These are phyloP conservation scores for Saitozyma podzolica DNA, from an alignment of 768 basidiomycete genomes.

Conservation along the genomic window DNA sequence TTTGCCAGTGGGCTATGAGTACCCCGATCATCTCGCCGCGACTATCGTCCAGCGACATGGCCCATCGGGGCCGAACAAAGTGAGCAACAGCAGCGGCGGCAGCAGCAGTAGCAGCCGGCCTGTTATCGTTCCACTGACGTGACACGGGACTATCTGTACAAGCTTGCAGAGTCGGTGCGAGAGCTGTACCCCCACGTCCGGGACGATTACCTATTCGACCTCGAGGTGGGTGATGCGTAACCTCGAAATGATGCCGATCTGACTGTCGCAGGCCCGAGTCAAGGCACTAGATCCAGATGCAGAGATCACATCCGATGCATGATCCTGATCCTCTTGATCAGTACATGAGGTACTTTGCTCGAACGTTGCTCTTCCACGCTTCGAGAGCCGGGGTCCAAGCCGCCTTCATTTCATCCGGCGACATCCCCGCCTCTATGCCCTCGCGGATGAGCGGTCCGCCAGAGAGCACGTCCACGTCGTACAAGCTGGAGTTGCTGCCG, in stretches of 20 bases:
- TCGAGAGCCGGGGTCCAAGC: not conserved
- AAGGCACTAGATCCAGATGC: too few species aligned
- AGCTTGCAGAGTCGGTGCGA: conserved; percentile 71
- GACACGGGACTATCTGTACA: conserved; percentile 78
- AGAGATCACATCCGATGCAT: too few species aligned
- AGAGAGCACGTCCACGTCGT: not conserved
- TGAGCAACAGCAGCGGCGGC: conserved; percentile 37
- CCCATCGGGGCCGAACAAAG: conserved; percentile 89
- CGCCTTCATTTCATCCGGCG: not conserved
- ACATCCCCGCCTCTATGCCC: not conserved
- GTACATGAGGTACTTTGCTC: not conserved
- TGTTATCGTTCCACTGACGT: not conserved
- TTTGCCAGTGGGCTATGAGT: conserved; percentile 73
- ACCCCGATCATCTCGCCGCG: conserved; percentile 66
- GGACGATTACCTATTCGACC: conserved; percentile 49
- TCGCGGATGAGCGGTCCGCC: not conserved
- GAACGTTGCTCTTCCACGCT: not conserved
- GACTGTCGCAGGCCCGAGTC: too few species aligned
- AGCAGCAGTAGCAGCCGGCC: too few species aligned
- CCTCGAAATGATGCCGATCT: too few species aligned
- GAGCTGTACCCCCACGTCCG: conserved; percentile 56
- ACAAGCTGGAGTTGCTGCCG: not conserved
- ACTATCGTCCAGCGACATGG: conserved; percentile 74
- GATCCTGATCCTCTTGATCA: not conserved
- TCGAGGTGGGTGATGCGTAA: conserved; percentile 39